Conservation (phyloP, 805 yeast genomes). For the Cyberlindnera meyerae region DNA sequence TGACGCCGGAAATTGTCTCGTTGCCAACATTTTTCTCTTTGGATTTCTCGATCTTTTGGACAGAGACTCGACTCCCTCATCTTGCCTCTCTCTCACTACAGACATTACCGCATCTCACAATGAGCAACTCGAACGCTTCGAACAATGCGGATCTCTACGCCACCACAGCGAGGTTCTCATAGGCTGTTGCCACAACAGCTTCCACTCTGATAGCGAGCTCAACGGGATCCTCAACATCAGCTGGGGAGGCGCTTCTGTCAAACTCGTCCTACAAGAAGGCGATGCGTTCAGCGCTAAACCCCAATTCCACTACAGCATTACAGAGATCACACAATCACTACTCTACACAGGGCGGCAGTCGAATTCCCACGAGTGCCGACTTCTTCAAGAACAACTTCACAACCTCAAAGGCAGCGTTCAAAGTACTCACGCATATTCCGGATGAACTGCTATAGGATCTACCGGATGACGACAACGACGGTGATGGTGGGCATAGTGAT, state of each 20-base stretch:
- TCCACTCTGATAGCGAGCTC: slow-evolving; percentile 38
- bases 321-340: slow-evolving; percentile 29
- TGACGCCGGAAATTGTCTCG: too few relatives aligned
- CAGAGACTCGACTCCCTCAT: too few relatives aligned
- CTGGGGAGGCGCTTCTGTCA: slow-evolving; percentile 32
- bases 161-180: slow-evolving; percentile 36
- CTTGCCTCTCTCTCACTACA: too few relatives aligned
- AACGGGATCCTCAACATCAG: slow-evolving; percentile 11
- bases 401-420: slow-evolving; percentile 36
- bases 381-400: slow-evolving; percentile 35
- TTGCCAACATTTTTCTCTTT: too few relatives aligned
- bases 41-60: too few relatives aligned
- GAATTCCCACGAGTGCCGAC: slow-evolving; percentile 31
- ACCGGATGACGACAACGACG: slow-evolving; percentile 34
- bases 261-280: slow-evolving; percentile 40
- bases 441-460: slow-evolving; percentile 56
- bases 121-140: slow-evolving; percentile 3
- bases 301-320: slow-evolving; percentile 28
- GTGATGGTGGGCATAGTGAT: too few relatives aligned
- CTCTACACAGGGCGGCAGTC: slow-evolving; percentile 22
- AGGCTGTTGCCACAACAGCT: slow-evolving; percentile 52
- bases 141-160: slow-evolving; percentile 22
- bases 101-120: background rate
- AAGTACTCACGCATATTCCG: slow-evolving; percentile 49
- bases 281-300: slow-evolving; percentile 38